phyloP scores from a whole-genome alignment of 73 alveolate species.

The Tetrahymena thermophila region DNA sequence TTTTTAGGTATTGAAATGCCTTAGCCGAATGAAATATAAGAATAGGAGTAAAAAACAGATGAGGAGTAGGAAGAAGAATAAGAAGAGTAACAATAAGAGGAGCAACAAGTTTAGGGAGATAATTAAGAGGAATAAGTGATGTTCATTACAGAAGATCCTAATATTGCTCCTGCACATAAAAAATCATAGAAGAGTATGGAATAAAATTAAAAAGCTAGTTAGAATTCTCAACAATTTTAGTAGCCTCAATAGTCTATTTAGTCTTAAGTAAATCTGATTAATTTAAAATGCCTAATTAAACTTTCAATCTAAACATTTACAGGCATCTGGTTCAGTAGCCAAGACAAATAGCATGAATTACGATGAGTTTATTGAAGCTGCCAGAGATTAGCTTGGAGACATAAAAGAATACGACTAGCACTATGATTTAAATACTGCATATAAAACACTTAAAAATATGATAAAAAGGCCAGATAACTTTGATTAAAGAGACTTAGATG shows the following conservation, averaged over 20 bases:
- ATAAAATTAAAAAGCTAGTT: background rate
- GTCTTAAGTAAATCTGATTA: background rate
- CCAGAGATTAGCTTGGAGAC: slow-evolving; percentile 29
- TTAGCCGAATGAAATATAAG: background rate
- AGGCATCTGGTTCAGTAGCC: background rate
- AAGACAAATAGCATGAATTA: background rate
- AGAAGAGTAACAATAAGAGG: background rate
- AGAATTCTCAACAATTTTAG: background rate
- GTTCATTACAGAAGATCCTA: slow-evolving; percentile 37
- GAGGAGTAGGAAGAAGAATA: slow-evolving; percentile 8
- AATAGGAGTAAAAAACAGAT: background rate
- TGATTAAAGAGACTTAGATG: slow-evolving; percentile 33
- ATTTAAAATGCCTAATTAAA: background rate
- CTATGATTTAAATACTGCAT: slow-evolving; percentile 33
- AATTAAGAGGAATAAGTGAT: slow-evolving; percentile 18
- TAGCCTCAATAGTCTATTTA: background rate
- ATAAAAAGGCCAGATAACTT: slow-evolving; percentile 26
- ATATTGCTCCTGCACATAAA: background rate
- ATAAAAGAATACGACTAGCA: slow-evolving; percentile 28
- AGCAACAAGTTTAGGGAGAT: background rate
- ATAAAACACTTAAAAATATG: slow-evolving; percentile 26
- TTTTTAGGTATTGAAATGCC: background rate
- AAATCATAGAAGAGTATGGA: background rate
- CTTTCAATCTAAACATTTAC: background rate
- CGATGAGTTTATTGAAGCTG: slow-evolving; percentile 23